Conservation (phyloP, 179 eudicot genomes). For the Spinacia oleracea region DNA sequence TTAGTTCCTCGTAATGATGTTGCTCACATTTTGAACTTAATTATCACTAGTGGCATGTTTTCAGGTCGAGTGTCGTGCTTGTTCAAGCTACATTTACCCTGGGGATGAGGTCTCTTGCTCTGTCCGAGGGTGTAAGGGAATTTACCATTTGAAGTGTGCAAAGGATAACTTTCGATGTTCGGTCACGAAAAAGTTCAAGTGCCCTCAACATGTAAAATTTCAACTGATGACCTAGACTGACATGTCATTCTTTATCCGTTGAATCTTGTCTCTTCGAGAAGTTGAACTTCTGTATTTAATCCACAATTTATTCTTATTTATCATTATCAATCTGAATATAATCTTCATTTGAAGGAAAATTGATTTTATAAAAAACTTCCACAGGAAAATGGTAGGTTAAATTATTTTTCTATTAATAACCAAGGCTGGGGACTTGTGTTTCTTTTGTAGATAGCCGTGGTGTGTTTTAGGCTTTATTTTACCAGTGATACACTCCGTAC, state of each 20-base stretch:
- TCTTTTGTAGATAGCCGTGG: background rate
- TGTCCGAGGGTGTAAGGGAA: slow-evolving; percentile 54
- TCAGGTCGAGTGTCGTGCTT: slow-evolving; percentile 66
- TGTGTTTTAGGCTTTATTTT: background rate
- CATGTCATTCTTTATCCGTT: background rate
- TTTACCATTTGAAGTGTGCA: slow-evolving; percentile 62
- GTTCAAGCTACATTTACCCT: slow-evolving; percentile 50
- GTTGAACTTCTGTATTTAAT: slow-evolving; percentile 13
- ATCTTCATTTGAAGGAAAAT: background rate
- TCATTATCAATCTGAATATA: background rate
- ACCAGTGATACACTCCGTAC: no score
- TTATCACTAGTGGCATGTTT: slow-evolving; percentile 10
- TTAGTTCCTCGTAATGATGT: background rate
- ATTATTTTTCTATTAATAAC: no score
- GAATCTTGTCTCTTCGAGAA: background rate
- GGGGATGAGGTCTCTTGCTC: slow-evolving; percentile 64
- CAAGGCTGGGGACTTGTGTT: background rate
- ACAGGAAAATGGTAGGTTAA: no score
- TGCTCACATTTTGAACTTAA: background rate
- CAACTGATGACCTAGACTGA: background rate
- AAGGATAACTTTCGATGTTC: slow-evolving; percentile 41
- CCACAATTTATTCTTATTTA: background rate
- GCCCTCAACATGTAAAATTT: slow-evolving; percentile 79
- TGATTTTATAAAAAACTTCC: background rate
- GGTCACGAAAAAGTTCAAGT: slow-evolving; percentile 54